Percentiles rank a stretch among this genome's conserved stretches.
phyloP scores from a whole-genome alignment of 345 rosid species.

The Conringia planisiliqua region DNA sequence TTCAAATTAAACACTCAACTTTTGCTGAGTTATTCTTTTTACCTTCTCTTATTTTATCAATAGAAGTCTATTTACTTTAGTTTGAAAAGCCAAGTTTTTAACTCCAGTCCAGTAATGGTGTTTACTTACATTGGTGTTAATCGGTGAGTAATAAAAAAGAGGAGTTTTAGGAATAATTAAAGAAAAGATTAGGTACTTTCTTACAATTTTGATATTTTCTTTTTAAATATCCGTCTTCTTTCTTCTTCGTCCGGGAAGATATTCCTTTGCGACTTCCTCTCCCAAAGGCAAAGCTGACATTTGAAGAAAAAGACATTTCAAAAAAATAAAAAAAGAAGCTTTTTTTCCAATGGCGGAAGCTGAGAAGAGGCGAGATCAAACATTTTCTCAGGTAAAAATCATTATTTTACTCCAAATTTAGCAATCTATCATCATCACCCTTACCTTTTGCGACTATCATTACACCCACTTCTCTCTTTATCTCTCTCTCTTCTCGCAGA shows the following conservation, averaged over 20 bases:
- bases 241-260: background rate
- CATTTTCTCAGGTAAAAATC: slow-evolving; percentile 22
- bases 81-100: too few species aligned
- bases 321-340: background rate
- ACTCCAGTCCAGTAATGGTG: too few species aligned
- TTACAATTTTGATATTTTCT: background rate
- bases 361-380: slow-evolving; percentile 31
- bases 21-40: too few species aligned
- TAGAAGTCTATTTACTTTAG: too few species aligned
- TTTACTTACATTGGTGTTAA: background rate
- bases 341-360: slow-evolving; percentile 31
- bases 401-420: background rate
- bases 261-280: slow-evolving; percentile 13
- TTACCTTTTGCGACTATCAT: slow-evolving; percentile 15
- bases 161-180: background rate
- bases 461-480: slow-evolving; percentile 1
- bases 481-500: background rate
- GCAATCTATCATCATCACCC: slow-evolving; percentile 5
- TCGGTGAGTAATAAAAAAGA: background rate
- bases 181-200: background rate
- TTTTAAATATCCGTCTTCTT: slow-evolving; percentile 1
- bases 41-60: too few species aligned
- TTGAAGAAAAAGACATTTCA: slow-evolving; percentile 20
- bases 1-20: too few species aligned
- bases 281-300: slow-evolving; percentile 8